phyloP scores from a whole-genome alignment of 2,329 filamentous ascomycete genomes.

The Fusarium multiceps region DNA sequence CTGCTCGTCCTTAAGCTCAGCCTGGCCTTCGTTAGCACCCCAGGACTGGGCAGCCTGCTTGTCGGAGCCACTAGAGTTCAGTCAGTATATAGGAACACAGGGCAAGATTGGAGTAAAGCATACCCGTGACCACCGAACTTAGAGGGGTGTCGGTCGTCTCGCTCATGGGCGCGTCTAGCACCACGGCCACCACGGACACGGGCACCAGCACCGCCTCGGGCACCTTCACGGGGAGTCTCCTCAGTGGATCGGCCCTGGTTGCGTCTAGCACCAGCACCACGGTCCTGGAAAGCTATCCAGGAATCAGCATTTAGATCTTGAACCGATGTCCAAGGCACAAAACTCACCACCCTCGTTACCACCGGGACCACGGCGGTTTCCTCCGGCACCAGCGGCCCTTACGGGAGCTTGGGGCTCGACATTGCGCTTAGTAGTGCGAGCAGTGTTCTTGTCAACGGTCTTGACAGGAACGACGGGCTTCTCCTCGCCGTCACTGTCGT shows the following conservation, averaged over 20 bases:
- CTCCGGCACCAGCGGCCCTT: constrained; percentile 55
- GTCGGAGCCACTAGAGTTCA: constrained; percentile 73
- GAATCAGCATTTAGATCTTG: constrained; percentile 23
- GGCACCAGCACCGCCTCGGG: constrained; percentile 72
- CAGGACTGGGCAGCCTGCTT: constrained; percentile 92
- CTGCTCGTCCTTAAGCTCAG: constrained; percentile 91
- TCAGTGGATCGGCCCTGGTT: constrained; percentile 86
- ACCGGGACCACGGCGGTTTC: constrained; percentile 66
- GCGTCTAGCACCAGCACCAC: constrained; percentile 80
- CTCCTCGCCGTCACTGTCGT: constrained; percentile 69
- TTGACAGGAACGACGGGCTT: constrained; percentile 87
- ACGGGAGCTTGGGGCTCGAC: constrained; percentile 77
- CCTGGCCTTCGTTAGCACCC: constrained; percentile 84
- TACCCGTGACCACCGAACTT: constrained; percentile 58
- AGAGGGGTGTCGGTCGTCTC: constrained; percentile 68
- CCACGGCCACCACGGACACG: constrained; percentile 71
- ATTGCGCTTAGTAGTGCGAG: constrained; percentile 86
- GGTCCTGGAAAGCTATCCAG: constrained; percentile 84
- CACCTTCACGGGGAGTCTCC: constrained; percentile 66
- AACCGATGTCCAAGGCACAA: constrained; percentile 4
- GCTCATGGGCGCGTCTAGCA: constrained; percentile 62
- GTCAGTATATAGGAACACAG: constrained; percentile 27
- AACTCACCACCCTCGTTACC: constrained; percentile 89
- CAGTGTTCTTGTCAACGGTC: constrained; percentile 85
- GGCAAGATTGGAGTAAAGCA: constrained; percentile 37